Conservation (phyloP, 345 rosid genomes). For the Corymbia maculata region DNA sequence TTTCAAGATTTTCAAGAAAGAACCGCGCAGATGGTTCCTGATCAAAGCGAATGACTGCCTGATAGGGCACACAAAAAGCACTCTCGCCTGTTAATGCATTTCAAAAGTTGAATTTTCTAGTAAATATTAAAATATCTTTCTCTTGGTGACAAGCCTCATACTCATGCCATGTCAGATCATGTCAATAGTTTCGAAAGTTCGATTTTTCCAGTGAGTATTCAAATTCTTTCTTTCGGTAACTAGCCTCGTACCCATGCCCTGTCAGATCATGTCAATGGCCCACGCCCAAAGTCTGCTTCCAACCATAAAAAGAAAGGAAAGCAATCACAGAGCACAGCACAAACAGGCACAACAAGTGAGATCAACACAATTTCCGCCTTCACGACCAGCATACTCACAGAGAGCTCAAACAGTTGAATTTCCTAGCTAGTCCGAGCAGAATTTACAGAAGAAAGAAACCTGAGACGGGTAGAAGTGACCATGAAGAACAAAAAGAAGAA, state of each 20-base stretch:
- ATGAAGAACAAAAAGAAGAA: neutral
- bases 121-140: neutral
- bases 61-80: neutral
- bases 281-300: neutral
- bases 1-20: neutral
- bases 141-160: neutral
- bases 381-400: neutral
- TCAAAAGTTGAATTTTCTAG: neutral
- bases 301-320: neutral
- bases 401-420: neutral
- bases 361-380: neutral
- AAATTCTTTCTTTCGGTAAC: neutral
- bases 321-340: neutral
- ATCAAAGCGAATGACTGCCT: neutral
- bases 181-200: neutral
- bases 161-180: no score
- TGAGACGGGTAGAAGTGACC: neutral
- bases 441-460: neutral
- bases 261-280: neutral
- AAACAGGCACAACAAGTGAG: neutral
- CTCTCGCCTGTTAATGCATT: neutral
- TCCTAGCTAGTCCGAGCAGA: neutral
- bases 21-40: neutral
- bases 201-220: neutral
- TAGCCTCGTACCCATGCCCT: neutral